Percentiles rank a stretch among this genome's conserved stretches.
Evolutionary conservation across 75 land plant species (phyloP).

Genomic region (Adiantum capillusveneris): DNA sequence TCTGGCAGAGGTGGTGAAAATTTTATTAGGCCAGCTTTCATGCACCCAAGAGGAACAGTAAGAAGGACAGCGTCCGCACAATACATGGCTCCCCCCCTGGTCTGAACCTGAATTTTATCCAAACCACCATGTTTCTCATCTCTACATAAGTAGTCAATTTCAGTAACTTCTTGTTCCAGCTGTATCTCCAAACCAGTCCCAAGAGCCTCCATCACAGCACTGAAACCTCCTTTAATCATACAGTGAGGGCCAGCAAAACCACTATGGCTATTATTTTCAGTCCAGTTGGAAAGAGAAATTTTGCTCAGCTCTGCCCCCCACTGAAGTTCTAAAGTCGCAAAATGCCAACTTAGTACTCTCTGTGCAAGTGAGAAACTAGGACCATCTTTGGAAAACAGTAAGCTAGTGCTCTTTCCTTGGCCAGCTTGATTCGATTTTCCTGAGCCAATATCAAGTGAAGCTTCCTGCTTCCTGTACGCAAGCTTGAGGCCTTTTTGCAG

Average conservation of each 20-base stretch:
- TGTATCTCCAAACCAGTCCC: constrained; percentile 57
- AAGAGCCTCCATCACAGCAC: constrained; percentile 69
- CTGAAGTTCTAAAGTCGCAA: constrained; percentile 86
- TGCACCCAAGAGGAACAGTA: constrained; percentile 91
- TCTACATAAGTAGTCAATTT: constrained; percentile 34
- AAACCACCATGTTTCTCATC: constrained; percentile 12
- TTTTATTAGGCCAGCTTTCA: constrained; percentile 61
- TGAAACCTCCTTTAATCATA: constrained; percentile 96
- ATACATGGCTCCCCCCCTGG: constrained; percentile 57
- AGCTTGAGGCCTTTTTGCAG: constrained; percentile 91
- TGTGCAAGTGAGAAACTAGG: constrained; percentile 47
- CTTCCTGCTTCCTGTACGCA: constrained; percentile 48
- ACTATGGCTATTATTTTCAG: constrained; percentile 91
- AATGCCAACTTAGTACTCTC: constrained; percentile 97
- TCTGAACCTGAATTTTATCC: constrained; percentile 50
- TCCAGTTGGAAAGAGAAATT: constrained; percentile 79
- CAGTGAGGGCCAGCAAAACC: constrained; percentile 99
- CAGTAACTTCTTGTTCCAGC: constrained; percentile 59
- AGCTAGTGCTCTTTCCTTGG: background rate
- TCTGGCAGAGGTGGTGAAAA: constrained; percentile 76
- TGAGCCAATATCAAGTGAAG: background rate
- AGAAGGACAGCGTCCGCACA: constrained; percentile 80
- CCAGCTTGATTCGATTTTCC: background rate
- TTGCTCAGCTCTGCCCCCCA: constrained; percentile 82
- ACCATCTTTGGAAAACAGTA: background rate